Evolutionary conservation across 805 yeast species (phyloP), one percentile per base, ranked within the genome.

Genomic region (Suhomyces sp.): DNA sequence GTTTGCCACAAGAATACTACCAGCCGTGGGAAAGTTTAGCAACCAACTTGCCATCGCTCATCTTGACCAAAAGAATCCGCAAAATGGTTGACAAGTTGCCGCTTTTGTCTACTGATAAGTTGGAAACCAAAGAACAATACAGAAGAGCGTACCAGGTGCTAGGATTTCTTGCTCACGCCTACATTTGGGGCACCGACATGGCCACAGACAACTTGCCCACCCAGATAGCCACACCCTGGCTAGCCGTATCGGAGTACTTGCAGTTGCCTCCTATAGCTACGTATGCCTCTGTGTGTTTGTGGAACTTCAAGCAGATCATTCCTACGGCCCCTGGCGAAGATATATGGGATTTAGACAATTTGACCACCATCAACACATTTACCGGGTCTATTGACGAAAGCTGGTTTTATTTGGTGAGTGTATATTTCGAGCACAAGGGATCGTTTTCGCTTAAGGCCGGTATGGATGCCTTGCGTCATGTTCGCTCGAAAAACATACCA

Each of bases 321-420:
- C 86, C 86, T 3, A 26, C 59, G 1, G 67, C 60, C 15, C 68
- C 54, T 56, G 64, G 41, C 57, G 71, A 48, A 57, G 70, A 55
- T 60, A 67, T 48, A 61, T 81, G 78, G 72, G 84, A 82, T 56
- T 78, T 89, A 45, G 85, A 86, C 50, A 85, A 87, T 61, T 73
- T 92, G 52, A 87, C 91, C 50, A 87, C 96, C 1, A 81, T 88
- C 55, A 83, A 82, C 66, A 90, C 97, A 0, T 93, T 85, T 66
- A 91, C 97, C 0, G 97, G 97, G 1, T 82, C 90, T 4, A 82
- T 86, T 42, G 97, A 92, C 70, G 98, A 92, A 70, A 82, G 88
- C 58, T 92, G 98, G 98, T 92, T 92, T 67, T 92, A 90, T 68
- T 74, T 91, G 54, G 93, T 92, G 8, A 86, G 94, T 62, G 93